Evolutionary conservation across 345 rosid species (phyloP).

Genomic region (Rhodamnia rubescens): DNA sequence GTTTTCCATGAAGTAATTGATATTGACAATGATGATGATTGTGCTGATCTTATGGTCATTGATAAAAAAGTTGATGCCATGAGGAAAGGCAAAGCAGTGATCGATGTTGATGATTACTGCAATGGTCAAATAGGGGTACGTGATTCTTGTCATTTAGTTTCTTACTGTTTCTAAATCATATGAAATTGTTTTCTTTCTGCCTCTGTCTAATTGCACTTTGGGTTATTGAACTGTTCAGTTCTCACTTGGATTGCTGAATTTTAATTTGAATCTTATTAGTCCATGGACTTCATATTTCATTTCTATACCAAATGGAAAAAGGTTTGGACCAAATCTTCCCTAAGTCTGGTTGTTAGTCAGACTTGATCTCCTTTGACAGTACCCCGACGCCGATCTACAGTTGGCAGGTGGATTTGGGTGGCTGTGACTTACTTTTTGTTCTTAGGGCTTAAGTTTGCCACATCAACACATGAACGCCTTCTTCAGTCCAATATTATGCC

Average conservation of each 20-base stretch:
- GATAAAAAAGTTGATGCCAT: constrained; percentile 21
- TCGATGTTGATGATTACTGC: constrained; percentile 8
- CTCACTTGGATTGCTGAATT: not conserved
- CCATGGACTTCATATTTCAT: not conserved
- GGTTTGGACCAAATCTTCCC: not conserved
- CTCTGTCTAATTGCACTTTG: not conserved
- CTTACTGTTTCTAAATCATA: not conserved
- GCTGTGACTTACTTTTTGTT: not conserved
- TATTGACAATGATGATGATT: constrained; percentile 40
- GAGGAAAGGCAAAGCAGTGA: constrained; percentile 57
- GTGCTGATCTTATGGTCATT: constrained; percentile 23
- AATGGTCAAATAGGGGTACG: constrained; percentile 16
- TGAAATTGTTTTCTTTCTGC: not conserved
- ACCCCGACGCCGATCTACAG: not conserved
- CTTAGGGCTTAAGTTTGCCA: not conserved
- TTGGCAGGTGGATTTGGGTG: not conserved
- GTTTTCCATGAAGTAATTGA: constrained; percentile 39
- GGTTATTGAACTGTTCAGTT: not conserved
- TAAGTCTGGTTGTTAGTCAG: not conserved
- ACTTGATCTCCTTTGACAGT: not conserved
- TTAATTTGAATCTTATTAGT: not conserved
- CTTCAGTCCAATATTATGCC: not conserved
- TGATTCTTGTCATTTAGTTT: not conserved
- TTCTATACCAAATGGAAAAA: not conserved
- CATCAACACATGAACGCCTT: not conserved